Base-by-base conservation (phyloP, 768 basidiomycete species). In the Tephrocybe sp. region DNA sequence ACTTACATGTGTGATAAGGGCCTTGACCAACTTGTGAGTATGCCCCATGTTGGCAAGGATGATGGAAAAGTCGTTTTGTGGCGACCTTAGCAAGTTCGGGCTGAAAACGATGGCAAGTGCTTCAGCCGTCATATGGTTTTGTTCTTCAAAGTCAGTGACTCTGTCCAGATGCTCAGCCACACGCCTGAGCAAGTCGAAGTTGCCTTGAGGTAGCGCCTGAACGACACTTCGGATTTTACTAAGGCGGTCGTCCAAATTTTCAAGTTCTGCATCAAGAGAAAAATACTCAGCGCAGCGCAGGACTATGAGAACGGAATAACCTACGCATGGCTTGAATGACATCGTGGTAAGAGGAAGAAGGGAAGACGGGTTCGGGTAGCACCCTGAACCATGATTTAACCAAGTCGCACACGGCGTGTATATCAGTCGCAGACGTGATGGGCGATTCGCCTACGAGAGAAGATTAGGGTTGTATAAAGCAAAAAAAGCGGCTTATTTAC, bases 41-140 rank as follows among this genome's bases (percentile, higher is more conserved):
- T 82, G 71, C 13, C 83, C 83, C 89, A 92, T 91, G 58, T 91
- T 90, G 47, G 84, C 78, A 52, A 91, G 74, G 58, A 90, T 86
- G 66, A 86, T 75, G 9, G 78, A 81, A 66, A 90, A 86, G 61
- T 89, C 86, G 52, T 87, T 88, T 60, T 86, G 82, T 2, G 87
- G 87, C 3, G 88, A 84, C 16, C 89, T 83, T 44, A 90, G 63
- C 39, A 92, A 66, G 61, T 89, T 91, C 5, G 88, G 89, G 53
- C 88, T 88, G 66, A 92, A 92, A 15, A 92, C 89, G 44, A 92
- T 91, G 0, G 92, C 86, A 3, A 94, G 74, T 6, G 87, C 84
- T 56, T 92, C 86, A 1, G 89, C 84, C 1, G 87, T 89, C 92
- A 94, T 94, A 52, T 93, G 91, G 58, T 92, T 94, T 41, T 84